Percentiles rank a stretch among this genome's conserved stretches.
Evolutionary conservation across 2,329 filamentous ascomycete species (phyloP).

Genomic region (Chrysoporthe deuterocubensis): DNA sequence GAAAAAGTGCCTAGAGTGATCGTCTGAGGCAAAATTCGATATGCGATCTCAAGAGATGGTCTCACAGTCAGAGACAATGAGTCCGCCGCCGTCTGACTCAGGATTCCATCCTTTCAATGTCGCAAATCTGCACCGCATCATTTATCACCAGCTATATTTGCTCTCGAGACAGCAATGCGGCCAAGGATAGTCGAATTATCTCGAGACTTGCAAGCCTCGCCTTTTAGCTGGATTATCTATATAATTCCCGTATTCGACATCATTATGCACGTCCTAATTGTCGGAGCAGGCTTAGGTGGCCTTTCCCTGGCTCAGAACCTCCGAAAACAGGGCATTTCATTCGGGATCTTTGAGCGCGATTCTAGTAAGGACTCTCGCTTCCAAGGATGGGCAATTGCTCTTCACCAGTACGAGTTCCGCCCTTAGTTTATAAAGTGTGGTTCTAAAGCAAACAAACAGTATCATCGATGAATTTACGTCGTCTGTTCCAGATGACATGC

Average conservation of each 20-base stretch:
- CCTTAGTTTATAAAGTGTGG: not conserved
- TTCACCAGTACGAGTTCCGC: conserved; percentile 29
- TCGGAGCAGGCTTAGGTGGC: conserved; percentile 31
- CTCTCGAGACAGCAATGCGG: not conserved
- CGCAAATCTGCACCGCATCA: not conserved
- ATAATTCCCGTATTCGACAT: not conserved
- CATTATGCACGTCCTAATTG: conserved; percentile 27
- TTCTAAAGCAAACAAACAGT: conserved; percentile 19
- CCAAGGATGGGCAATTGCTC: conserved; percentile 31
- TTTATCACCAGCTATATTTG: not conserved
- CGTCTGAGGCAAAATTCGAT: not conserved
- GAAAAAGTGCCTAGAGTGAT: not conserved
- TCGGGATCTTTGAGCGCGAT: conserved; percentile 32
- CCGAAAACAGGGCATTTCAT: conserved; percentile 30
- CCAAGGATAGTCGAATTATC: not conserved
- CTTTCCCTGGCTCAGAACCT: conserved; percentile 31
- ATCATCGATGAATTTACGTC: conserved; percentile 27
- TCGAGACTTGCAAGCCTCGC: not conserved
- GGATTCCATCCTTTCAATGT: not conserved
- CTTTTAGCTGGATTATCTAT: not conserved
- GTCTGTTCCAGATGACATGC: conserved; percentile 29
- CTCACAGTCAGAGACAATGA: not conserved
- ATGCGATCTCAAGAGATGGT: not conserved
- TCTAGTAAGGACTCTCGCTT: conserved; percentile 20
- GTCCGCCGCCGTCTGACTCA: not conserved